A percentile compares a stretch with the other conserved stretches of the same genome.
Evolutionary conservation across 495 filamentous ascomycete genomes (phyloP).

Genomic region (Penicillium robsamsonii): DNA sequence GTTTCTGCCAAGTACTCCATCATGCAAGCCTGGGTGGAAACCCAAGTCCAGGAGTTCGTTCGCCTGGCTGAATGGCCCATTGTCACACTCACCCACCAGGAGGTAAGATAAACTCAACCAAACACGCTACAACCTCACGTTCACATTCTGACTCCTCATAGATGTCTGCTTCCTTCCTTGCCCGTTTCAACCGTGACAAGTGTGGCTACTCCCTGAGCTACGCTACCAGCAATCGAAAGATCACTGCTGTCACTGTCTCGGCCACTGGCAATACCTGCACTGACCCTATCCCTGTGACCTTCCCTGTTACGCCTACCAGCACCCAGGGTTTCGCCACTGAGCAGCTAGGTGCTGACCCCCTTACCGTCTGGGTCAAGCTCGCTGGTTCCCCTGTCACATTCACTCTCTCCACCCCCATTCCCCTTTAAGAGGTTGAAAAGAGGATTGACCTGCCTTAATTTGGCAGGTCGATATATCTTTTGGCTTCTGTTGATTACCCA

Average conservation of each 20-base stretch:
- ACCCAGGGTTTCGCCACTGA: constrained; percentile 50
- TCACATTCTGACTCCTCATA: constrained; percentile 13
- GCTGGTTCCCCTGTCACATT: constrained; percentile 53
- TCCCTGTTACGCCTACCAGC: constrained; percentile 44
- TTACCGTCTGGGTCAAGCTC: constrained; percentile 58
- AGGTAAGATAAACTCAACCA: constrained; percentile 28
- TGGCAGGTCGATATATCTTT: neutral
- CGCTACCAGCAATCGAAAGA: constrained; percentile 40
- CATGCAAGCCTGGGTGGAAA: constrained; percentile 62
- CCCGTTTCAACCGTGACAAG: constrained; percentile 52
- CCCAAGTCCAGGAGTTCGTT: constrained; percentile 53
- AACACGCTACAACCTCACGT: neutral
- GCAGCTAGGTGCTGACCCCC: constrained; percentile 56
- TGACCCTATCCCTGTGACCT: constrained; percentile 55
- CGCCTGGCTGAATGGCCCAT: constrained; percentile 60
- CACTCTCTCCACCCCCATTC: constrained; percentile 47
- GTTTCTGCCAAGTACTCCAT: constrained; percentile 49
- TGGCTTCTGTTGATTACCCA: neutral
- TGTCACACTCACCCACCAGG: constrained; percentile 53
- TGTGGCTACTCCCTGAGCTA: constrained; percentile 53
- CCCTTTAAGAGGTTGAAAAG: constrained; percentile 25
- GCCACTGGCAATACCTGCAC: constrained; percentile 52
- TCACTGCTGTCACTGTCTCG: constrained; percentile 52
- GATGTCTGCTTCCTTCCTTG: constrained; percentile 50
- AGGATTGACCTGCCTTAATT: neutral